Evolutionary conservation across 2,329 filamentous ascomycete genomes (phyloP).

Genomic region (Aspergillus sp.): DNA sequence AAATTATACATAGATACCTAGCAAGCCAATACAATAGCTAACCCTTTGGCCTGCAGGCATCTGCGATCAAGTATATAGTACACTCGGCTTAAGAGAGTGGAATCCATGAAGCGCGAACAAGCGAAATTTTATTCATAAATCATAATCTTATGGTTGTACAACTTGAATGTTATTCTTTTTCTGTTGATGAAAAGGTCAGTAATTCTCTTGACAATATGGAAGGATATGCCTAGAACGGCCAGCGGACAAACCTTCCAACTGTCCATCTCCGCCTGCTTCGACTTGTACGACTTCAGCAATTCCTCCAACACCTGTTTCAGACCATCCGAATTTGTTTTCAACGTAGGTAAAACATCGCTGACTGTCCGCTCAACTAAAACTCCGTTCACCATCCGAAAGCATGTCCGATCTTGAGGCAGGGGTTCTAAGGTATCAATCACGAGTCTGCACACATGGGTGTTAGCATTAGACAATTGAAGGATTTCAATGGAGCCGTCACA

Average conservation of each 20-base stretch:
- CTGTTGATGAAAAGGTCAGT: slow-evolving; percentile 27
- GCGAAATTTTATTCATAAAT: slow-evolving; percentile 1
- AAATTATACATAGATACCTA: not conserved
- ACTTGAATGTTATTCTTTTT: slow-evolving; percentile 53
- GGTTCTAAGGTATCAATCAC: slow-evolving; percentile 90
- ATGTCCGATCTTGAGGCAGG: slow-evolving; percentile 82
- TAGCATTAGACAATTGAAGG: slow-evolving; percentile 16
- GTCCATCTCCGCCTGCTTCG: slow-evolving; percentile 91
- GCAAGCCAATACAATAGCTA: not conserved
- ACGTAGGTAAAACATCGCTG: slow-evolving; percentile 82
- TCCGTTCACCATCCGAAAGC: slow-evolving; percentile 98
- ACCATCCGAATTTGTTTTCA: slow-evolving; percentile 92
- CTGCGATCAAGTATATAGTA: slow-evolving; percentile 1
- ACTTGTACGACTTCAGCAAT: slow-evolving; percentile 93
- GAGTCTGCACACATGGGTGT: slow-evolving; percentile 58
- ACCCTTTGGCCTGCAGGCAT: not conserved
- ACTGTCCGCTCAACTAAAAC: slow-evolving; percentile 93
- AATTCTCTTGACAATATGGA: not conserved
- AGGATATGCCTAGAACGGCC: not conserved
- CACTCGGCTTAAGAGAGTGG: not conserved
- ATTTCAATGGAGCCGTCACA: not conserved
- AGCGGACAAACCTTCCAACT: slow-evolving; percentile 82
- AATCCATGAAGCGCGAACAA: not conserved
- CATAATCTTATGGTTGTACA: slow-evolving; percentile 42
- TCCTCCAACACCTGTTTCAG: slow-evolving; percentile 93